Percentiles rank a stretch among this genome's conserved stretches.
Conservation (phyloP, 805 yeast genomes). For the Nakazawaea laoshanensis region DNA sequence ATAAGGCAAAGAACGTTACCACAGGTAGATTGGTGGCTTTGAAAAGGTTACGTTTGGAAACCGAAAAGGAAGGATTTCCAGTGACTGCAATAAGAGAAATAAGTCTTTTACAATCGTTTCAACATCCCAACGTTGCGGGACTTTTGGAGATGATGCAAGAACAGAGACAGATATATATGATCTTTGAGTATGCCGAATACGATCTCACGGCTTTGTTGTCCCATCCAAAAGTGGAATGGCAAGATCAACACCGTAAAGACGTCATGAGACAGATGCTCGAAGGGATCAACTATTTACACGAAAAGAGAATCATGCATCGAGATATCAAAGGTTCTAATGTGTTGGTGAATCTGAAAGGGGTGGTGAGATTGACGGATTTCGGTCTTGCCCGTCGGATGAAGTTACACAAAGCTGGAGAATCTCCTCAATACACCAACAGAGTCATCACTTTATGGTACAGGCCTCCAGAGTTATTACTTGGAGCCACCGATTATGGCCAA, state of each 20-base stretch:
- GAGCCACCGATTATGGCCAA: conserved; percentile 82
- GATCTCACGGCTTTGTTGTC: conserved; percentile 84
- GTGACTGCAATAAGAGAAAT: conserved; percentile 93
- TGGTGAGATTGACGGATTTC: conserved; percentile 69
- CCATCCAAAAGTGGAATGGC: conserved; percentile 58
- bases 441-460: conserved; percentile 97
- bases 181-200: conserved; percentile 89
- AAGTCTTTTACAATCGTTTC: conserved; percentile 70
- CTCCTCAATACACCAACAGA: conserved; percentile 84
- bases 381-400: conserved; percentile 77
- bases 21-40: conserved; percentile 78
- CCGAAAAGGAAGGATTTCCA: conserved; percentile 92
- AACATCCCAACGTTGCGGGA: conserved; percentile 77
- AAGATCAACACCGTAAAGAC: conserved; percentile 58
- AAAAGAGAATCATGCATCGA: conserved; percentile 62
- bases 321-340: conserved; percentile 81
- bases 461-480: conserved; percentile 89
- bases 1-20: conserved; percentile 67
- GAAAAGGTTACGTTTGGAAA: conserved; percentile 74
- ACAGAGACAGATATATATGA: conserved; percentile 68
- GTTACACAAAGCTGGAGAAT: conserved; percentile 36
- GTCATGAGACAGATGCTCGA: conserved; percentile 56
- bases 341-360: conserved; percentile 52
- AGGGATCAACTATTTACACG: conserved; percentile 65
- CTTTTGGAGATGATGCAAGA: conserved; percentile 88